These are phyloP conservation scores for Pythium chondricola DNA, from an alignment of 352 stramenopile species.

Conservation along the genomic window DNA sequence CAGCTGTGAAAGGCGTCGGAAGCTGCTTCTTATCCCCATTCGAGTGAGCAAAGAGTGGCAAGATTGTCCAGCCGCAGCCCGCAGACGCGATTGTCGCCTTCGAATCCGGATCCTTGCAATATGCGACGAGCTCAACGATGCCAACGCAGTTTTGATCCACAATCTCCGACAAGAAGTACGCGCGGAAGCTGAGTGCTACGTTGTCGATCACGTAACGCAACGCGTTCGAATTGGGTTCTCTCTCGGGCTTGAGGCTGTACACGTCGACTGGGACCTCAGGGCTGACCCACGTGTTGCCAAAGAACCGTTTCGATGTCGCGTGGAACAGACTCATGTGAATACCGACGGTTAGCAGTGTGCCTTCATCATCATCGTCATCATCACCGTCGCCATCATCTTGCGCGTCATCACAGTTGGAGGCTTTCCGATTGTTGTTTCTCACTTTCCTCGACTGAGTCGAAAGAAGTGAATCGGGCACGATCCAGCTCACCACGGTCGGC, in stretches of 20 bases:
- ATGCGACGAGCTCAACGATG: constrained; percentile 91
- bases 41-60: constrained; percentile 79
- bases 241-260: constrained; percentile 43
- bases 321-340: constrained; percentile 90
- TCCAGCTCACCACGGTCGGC: constrained; percentile 61
- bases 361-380: constrained; percentile 35
- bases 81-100: constrained; percentile 62
- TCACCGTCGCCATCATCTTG: not conserved
- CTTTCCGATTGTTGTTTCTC: constrained; percentile 17
- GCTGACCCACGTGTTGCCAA: constrained; percentile 89
- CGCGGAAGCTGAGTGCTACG: constrained; percentile 53
- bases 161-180: constrained; percentile 83
- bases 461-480: constrained; percentile 49
- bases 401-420: not conserved
- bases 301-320: constrained; percentile 77
- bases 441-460: not conserved
- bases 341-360: constrained; percentile 54
- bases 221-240: constrained; percentile 33
- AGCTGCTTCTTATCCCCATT: constrained; percentile 9
- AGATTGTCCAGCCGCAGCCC: constrained; percentile 90
- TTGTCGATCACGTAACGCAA: constrained; percentile 49
- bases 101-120: constrained; percentile 77
- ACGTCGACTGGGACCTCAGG: constrained; percentile 50
- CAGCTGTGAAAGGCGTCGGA: constrained; percentile 24
- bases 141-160: constrained; percentile 87